Evolutionary conservation across 352 stramenopile species (phyloP).

Genomic region (Phytophthora sansomeana): DNA sequence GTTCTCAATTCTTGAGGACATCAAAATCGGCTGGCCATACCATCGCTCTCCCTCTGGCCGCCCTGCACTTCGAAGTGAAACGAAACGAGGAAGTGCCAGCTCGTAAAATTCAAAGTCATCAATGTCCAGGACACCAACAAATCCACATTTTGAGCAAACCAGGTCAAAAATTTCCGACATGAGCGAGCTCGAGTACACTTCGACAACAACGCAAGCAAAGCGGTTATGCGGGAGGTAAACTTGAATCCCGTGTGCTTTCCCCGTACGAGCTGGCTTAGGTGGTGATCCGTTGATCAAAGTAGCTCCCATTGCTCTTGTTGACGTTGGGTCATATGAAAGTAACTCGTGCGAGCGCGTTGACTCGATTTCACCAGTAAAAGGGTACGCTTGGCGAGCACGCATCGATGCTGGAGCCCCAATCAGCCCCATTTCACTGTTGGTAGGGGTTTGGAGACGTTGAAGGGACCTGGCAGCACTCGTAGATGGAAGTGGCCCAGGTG

Average conservation of each 20-base stretch:
- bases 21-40: slow-evolving; percentile 80
- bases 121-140: slow-evolving; percentile 71
- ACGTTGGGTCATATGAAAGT: slow-evolving; percentile 67
- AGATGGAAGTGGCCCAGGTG: slow-evolving; percentile 53
- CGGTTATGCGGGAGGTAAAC: slow-evolving; percentile 89
- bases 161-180: slow-evolving; percentile 82
- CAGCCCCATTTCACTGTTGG: slow-evolving; percentile 45
- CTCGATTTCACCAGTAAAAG: slow-evolving; percentile 54
- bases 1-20: slow-evolving; percentile 66
- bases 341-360: slow-evolving; percentile 65
- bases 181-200: slow-evolving; percentile 57
- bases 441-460: slow-evolving; percentile 74
- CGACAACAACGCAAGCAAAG: slow-evolving; percentile 83
- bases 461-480: slow-evolving; percentile 65
- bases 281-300: slow-evolving; percentile 52
- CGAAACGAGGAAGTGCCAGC: slow-evolving; percentile 80
- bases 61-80: slow-evolving; percentile 85
- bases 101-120: slow-evolving; percentile 90
- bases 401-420: slow-evolving; percentile 48
- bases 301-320: slow-evolving; percentile 61
- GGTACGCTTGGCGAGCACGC: slow-evolving; percentile 54
- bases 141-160: slow-evolving; percentile 81
- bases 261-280: slow-evolving; percentile 45
- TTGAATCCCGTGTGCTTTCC: slow-evolving; percentile 58
- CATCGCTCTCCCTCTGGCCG: slow-evolving; percentile 85